Base-by-base conservation (phyloP, 306 rosid genomes). In the Carpinus fangiana region DNA sequence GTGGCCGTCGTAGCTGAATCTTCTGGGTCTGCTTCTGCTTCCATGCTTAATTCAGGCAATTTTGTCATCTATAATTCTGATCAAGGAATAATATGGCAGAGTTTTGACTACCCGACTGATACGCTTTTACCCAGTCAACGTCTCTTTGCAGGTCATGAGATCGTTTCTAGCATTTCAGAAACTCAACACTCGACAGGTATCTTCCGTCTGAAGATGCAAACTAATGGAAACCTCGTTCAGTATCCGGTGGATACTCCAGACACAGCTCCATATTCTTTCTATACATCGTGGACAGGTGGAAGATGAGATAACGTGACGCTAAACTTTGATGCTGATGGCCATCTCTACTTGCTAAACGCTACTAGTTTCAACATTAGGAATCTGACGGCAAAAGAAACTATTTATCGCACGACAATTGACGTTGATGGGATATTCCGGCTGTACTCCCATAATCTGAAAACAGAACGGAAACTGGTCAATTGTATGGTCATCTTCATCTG, bases 181-280 rank as follows among this genome's bases (percentile, higher is more conserved):
- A 38, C 64, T 2, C 52, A 82, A 60, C 79, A 82, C 56, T 73
- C 86, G 3, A 11, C 51, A 5, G 79, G 81, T 0, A 70, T 26
- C 5, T 76, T 79, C 13, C 59, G 31, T 7, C 86, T 83, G 14
- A 2, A 1, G 0, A 83, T 75, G 83, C 78, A 83, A 62, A 1
- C 0, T 6, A 78, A 83, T 34, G 83, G 83, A 31, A 54, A 75
- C 64, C 83, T 83, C 20, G 72, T 75, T 26, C 78, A 74, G 41
- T 83, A 83, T 41, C 83, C 73, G 0, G 72, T 75, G 13, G 36
- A 34, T 0, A 16, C 74, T 1, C 46, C 55, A 9, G 70, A 23
- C 3, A 31, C 46, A 3, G 3, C 0, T 1, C 2, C 34, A 14
- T 34, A n/a, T n/a, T n/a, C n/a, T n/a, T n/a, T n/a, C n/a, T n/a